A percentile compares a stretch with the other conserved stretches of the same genome.
phyloP scores from a whole-genome alignment of 1,284 basidiomycete genomes.

The Apiotrichum domesticum region DNA sequence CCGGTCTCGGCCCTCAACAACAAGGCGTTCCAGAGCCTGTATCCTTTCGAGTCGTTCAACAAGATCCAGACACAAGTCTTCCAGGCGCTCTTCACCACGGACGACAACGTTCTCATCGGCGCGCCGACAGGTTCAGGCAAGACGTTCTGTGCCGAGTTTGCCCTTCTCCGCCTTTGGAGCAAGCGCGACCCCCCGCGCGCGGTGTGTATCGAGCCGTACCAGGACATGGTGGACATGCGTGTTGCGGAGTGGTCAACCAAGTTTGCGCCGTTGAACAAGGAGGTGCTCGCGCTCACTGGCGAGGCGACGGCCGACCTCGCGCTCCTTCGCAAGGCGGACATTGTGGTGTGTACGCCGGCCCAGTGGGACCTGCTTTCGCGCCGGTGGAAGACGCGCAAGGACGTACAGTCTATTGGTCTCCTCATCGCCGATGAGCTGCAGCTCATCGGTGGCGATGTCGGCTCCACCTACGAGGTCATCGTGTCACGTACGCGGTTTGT shows the following conservation, averaged over 20 bases:
- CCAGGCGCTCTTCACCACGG: constrained; percentile 91
- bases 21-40: constrained; percentile 80
- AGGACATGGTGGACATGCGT: constrained; percentile 90
- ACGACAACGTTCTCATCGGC: constrained; percentile 93
- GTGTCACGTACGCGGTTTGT: constrained; percentile 92
- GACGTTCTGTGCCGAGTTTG: constrained; percentile 95
- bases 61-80: constrained; percentile 99
- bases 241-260: constrained; percentile 84
- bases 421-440: constrained; percentile 95
- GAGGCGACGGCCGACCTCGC: constrained; percentile 92
- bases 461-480: constrained; percentile 92
- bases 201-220: constrained; percentile 93
- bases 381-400: constrained; percentile 89
- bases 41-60: constrained; percentile 83
- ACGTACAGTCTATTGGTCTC: constrained; percentile 86
- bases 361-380: constrained; percentile 97
- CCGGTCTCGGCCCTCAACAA: constrained; percentile 88
- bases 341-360: constrained; percentile 85
- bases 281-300: constrained; percentile 85
- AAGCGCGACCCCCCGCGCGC: constrained; percentile 76
- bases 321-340: constrained; percentile 78
- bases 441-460: constrained; percentile 83
- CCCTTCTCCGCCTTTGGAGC: constrained; percentile 84
- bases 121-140: constrained; percentile 96
- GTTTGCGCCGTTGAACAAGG: constrained; percentile 77